Conservation (phyloP, 805 yeast genomes). For the Candida krabiensis region DNA sequence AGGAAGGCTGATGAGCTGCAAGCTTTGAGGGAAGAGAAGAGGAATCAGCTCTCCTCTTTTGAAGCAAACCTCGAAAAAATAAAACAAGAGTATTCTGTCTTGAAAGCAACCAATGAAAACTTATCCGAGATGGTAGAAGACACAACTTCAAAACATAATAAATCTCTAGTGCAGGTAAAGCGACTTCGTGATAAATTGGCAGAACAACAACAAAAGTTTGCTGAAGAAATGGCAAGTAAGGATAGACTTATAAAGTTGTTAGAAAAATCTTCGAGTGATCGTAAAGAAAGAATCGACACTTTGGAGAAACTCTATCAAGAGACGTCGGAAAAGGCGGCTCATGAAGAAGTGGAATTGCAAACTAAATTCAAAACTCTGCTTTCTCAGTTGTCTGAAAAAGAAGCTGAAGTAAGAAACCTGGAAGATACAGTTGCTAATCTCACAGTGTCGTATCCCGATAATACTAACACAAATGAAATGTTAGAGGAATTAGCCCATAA, state of each 20-base stretch:
- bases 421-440: constrained; percentile 47
- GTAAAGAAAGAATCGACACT: constrained; percentile 49
- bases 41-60: constrained; percentile 32
- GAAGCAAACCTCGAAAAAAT: constrained; percentile 37
- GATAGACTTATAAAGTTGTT: constrained; percentile 59
- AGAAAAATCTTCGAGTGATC: constrained; percentile 52
- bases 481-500: constrained; percentile 22
- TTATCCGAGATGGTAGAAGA: constrained; percentile 38
- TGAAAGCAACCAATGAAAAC: constrained; percentile 30
- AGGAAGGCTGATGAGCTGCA: constrained; percentile 28
- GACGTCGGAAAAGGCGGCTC: constrained; percentile 39
- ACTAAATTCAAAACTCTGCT: constrained; percentile 37
- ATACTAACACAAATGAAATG: constrained; percentile 16
- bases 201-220: constrained; percentile 47
- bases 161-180: constrained; percentile 44
- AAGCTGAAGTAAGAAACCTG: constrained; percentile 41
- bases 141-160: constrained; percentile 39
- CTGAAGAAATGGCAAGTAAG: constrained; percentile 59
- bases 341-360: constrained; percentile 36
- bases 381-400: constrained; percentile 34
- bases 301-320: constrained; percentile 50
- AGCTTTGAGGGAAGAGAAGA: constrained; percentile 26
- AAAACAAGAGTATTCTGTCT: constrained; percentile 31
- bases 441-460: constrained; percentile 17
- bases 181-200: constrained; percentile 45